phyloP scores from a whole-genome alignment of 768 basidiomycete species.

The Sporobolomyces pararoseus region DNA sequence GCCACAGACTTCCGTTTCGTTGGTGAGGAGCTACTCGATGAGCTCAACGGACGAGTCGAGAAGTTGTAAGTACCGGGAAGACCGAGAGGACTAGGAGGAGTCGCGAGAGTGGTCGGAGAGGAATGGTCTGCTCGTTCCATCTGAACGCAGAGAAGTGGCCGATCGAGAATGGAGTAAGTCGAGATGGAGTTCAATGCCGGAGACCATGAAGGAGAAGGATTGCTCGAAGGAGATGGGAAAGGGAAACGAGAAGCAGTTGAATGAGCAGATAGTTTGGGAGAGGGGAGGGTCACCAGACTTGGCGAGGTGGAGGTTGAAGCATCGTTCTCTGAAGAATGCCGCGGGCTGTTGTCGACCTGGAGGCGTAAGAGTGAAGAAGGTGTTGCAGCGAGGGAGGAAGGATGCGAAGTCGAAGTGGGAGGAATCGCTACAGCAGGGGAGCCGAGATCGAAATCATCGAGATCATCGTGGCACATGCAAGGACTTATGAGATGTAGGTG shows the following conservation, averaged over 20 bases:
- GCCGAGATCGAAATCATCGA: slow-evolving; percentile 7
- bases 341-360: background rate
- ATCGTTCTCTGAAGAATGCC: background rate
- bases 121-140: background rate
- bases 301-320: background rate
- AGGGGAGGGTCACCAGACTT: background rate
- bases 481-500: background rate
- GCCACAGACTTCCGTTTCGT: background rate
- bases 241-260: slow-evolving; percentile 1
- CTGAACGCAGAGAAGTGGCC: background rate
- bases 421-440: background rate
- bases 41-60: background rate
- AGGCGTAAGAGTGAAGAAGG: slow-evolving; percentile 1
- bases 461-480: background rate
- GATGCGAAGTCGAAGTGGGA: background rate
- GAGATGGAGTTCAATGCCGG: background rate
- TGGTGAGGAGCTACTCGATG: background rate
- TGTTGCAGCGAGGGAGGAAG: background rate
- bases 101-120: background rate
- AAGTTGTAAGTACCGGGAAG: background rate
- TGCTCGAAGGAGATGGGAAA: background rate
- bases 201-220: background rate
- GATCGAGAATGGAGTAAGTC: background rate
- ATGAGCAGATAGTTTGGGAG: background rate
- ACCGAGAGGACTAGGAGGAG: slow-evolving; percentile 12